Base-by-base conservation (phyloP, 2,329 filamentous ascomycete species). In the Fusarium kyushuense region DNA sequence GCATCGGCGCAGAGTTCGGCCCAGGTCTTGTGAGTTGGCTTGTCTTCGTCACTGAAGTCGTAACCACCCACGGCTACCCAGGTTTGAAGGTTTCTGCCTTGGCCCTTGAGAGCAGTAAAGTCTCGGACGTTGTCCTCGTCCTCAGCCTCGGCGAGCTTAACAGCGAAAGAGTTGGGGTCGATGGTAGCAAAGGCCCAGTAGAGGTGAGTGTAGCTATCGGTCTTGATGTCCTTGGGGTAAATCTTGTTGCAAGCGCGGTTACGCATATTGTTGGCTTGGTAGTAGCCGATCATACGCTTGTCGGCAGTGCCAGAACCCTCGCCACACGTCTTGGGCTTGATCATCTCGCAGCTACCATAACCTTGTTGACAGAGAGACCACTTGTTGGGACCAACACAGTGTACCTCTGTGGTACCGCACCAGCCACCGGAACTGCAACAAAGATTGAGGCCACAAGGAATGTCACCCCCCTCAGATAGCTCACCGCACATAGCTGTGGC, bases 31-130 rank as follows among this genome's bases (percentile, higher is more conserved):
- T 68, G 68, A 0, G 72, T 75, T 8, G 51, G 51, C 1, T 73
- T 63, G 1, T 29, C 42, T 5, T 74, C 72, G 35, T 84, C 78
- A 45, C 74, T 80, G 48, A 83, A 79, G 4, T 76, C 72, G 74
- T 77, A 84, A 0, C 83, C 82, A 3, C 82, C 81, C 2, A 84
- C 63, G 2, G 79, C 75, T 17, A 84, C 74, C 70, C 75, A 80
- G 4, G 51, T 76, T 58, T 82, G 67, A 0, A 83, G 65, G 1
- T 55, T 55, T 1, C 19, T 38, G 1, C 52, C 59, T 30, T 59
- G 48, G 2, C 49, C 25, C 59, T 81, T 81, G 23, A 51, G 55
- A 1, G 38, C 41, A 3, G 65, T 69, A 30, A 70, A 66, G 14
- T 67, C 54, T 11, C 33, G 61, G 8, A 63, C 42, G 1, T 57